phyloP scores from a whole-genome alignment of 768 basidiomycete species.

The Kwoniella europaea region DNA sequence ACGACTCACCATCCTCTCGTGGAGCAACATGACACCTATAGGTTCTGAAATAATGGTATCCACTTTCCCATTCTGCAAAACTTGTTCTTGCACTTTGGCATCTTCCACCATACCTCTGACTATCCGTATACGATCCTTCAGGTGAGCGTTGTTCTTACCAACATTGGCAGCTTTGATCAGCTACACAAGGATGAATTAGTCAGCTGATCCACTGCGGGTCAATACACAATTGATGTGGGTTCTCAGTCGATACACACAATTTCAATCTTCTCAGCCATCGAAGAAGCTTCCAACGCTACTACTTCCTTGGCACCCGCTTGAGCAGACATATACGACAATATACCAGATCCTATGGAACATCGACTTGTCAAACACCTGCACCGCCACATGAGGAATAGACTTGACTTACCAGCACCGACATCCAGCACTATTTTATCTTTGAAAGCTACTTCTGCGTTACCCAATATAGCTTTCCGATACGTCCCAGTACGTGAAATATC shows the following conservation, averaged over 20 bases:
- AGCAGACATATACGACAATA: constrained; percentile 56
- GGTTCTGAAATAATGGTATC: constrained; percentile 58
- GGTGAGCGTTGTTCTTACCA: constrained; percentile 44
- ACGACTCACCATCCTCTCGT: constrained; percentile 55
- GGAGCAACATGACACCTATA: constrained; percentile 57
- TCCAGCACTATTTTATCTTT: constrained; percentile 52
- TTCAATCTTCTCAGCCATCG: constrained; percentile 55
- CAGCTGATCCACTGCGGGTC: background rate
- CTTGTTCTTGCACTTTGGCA: constrained; percentile 38
- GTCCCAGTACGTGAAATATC: constrained; percentile 55
- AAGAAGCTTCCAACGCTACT: constrained; percentile 55
- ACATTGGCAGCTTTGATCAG: constrained; percentile 46
- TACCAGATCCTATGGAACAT: constrained; percentile 47
- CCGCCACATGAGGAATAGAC: background rate
- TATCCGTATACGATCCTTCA: constrained; percentile 48
- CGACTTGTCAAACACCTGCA: background rate
- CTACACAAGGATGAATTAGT: constrained; percentile 17
- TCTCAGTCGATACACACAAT: constrained; percentile 36
- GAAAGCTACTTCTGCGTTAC: constrained; percentile 53
- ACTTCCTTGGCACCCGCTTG: constrained; percentile 56
- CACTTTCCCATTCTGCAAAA: constrained; percentile 48
- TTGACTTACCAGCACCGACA: constrained; percentile 54
- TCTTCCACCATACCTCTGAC: constrained; percentile 56
- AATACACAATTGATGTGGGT: background rate
- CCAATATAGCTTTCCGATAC: constrained; percentile 55